phyloP scores from a whole-genome alignment of 371 early-diverging fungal species.

The Rhizopus stolonifer region DNA sequence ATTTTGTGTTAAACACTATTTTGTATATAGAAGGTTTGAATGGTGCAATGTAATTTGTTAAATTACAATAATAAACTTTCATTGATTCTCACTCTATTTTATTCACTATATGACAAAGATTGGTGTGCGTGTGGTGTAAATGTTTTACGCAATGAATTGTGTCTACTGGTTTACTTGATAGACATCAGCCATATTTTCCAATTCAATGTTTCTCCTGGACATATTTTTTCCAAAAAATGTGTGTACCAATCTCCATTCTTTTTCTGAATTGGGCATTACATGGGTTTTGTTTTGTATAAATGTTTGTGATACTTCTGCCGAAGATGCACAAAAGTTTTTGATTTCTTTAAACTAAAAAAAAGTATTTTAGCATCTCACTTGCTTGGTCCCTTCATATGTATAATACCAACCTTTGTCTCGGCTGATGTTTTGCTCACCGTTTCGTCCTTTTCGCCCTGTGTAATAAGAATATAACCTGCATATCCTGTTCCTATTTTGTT shows the following conservation, averaged over 20 bases:
- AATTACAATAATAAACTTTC: too few species aligned
- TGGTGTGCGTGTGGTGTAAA: too few species aligned
- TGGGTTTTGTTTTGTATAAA: slow-evolving; percentile 51
- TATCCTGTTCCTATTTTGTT: slow-evolving; percentile 29
- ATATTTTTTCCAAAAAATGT: slow-evolving; percentile 55
- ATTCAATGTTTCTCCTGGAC: slow-evolving; percentile 40
- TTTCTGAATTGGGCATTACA: slow-evolving; percentile 51
- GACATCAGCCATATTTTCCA: slow-evolving; percentile 56
- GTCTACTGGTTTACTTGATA: slow-evolving; percentile 42
- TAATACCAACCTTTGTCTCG: slow-evolving; percentile 40
- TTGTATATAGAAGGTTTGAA: background rate
- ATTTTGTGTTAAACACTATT: background rate
- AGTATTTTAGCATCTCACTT: background rate
- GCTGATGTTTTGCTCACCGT: slow-evolving; percentile 32
- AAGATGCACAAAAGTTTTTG: slow-evolving; percentile 31
- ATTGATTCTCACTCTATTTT: too few species aligned
- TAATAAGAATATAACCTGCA: slow-evolving; percentile 48
- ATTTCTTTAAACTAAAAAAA: slow-evolving; percentile 32
- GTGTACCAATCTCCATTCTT: slow-evolving; percentile 56
- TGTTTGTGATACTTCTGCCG: slow-evolving; percentile 32
- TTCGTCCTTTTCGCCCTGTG: slow-evolving; percentile 58
- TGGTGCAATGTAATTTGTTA: background rate
- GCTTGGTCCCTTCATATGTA: background rate
- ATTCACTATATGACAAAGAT: too few species aligned
- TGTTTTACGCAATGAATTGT: too few species aligned